Evolutionary conservation across 306 rosid genomes (phyloP).

Genomic region (Notholithocarpus densiflorus): DNA sequence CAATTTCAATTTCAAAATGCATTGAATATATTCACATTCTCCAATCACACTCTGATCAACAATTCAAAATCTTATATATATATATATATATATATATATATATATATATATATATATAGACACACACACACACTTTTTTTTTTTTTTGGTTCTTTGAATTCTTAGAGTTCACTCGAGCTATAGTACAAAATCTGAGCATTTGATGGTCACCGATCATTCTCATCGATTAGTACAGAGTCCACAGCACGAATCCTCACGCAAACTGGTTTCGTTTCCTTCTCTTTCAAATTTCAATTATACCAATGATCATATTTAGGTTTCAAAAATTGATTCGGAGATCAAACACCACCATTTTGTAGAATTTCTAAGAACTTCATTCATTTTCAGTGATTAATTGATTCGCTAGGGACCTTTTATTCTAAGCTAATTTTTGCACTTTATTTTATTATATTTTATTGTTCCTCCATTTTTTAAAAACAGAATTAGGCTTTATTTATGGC

Average conservation of each 20-base stretch:
- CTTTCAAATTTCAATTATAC: not conserved
- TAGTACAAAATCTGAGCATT: constrained; percentile 45
- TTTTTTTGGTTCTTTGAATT: too few species aligned
- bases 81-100: not conserved
- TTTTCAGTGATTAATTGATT: too few species aligned
- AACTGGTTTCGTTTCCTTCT: constrained; percentile 52
- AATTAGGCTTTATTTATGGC: too few species aligned
- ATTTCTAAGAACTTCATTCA: too few species aligned
- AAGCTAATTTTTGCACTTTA: too few species aligned
- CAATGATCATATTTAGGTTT: not conserved
- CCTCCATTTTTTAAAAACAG: too few species aligned
- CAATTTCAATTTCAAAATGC: not conserved
- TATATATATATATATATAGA: too few species aligned
- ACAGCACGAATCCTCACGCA: constrained; percentile 43
- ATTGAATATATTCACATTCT: not conserved
- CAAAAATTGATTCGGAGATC: not conserved
- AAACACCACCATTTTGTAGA: not conserved
- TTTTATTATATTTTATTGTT: too few species aligned
- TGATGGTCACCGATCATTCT: constrained; percentile 53
- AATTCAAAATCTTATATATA: not conserved
- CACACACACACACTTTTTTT: not conserved
- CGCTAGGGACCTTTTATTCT: too few species aligned
- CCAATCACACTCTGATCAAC: not conserved
- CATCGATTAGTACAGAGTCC: constrained; percentile 59
- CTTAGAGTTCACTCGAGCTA: constrained; percentile 39